These are phyloP conservation scores for Oxalis stricta DNA, from an alignment of 441 rosid species.

Conservation along the genomic window DNA sequence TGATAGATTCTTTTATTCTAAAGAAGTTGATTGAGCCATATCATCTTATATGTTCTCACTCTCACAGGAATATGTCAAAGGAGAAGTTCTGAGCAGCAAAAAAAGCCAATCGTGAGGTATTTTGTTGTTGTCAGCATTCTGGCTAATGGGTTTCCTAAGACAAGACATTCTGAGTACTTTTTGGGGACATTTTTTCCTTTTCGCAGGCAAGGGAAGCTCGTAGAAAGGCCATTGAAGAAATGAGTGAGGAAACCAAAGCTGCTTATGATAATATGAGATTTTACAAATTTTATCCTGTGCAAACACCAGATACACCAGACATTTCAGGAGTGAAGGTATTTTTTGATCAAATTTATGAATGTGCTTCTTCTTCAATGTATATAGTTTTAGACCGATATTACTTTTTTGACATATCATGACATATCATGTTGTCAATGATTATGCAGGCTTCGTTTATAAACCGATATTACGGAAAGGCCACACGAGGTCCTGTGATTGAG, in stretches of 20 bases:
- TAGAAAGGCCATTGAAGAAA: slow-evolving; percentile 40
- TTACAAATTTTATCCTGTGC: slow-evolving; percentile 79
- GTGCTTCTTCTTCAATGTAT: not conserved
- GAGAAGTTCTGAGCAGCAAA: slow-evolving; percentile 78
- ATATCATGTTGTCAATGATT: not conserved
- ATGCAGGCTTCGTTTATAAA: slow-evolving; percentile 60
- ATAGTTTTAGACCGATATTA: no score
- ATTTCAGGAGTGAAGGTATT: slow-evolving; percentile 50
- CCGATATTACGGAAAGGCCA: slow-evolving; percentile 68
- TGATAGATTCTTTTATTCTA: not conserved
- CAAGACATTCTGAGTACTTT: not conserved
- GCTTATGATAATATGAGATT: slow-evolving; percentile 56
- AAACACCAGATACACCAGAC: slow-evolving; percentile 61
- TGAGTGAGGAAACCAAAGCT: slow-evolving; percentile 52
- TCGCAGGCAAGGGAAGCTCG: slow-evolving; percentile 64
- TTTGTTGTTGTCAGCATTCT: not conserved
- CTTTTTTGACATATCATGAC: no score
- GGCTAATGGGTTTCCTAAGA: not conserved
- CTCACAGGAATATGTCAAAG: slow-evolving; percentile 61
- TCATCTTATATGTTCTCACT: not conserved
- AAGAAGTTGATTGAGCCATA: slow-evolving; percentile 1
- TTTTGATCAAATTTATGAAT: not conserved
- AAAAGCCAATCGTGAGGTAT: slow-evolving; percentile 77
- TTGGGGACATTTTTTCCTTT: slow-evolving; percentile 4
- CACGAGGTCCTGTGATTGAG: slow-evolving; percentile 39